These are phyloP conservation scores for Beauveria pseudobassiana DNA, from an alignment of 2,329 filamentous ascomycete genomes.

Conservation along the genomic window DNA sequence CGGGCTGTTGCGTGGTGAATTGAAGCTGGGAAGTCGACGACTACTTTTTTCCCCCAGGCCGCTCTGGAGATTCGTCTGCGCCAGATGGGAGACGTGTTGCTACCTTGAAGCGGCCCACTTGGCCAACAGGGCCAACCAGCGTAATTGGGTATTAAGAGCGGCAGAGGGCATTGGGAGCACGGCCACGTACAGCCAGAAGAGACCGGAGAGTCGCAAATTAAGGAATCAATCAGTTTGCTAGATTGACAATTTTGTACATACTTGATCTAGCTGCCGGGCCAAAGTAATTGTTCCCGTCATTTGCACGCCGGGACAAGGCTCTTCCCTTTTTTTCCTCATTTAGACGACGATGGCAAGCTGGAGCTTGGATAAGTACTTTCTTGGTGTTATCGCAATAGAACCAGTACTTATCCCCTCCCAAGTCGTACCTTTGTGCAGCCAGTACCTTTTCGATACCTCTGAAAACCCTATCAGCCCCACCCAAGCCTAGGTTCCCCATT, in stretches of 20 bases:
- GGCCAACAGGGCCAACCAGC: slow-evolving; percentile 4
- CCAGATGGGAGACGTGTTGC: slow-evolving; percentile 13
- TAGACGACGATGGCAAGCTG: not conserved
- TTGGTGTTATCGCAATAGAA: not conserved
- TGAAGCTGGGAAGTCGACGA: slow-evolving; percentile 8
- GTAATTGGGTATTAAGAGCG: not conserved
- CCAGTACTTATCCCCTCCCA: not conserved
- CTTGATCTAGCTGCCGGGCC: not conserved
- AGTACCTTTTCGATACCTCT: slow-evolving; percentile 2
- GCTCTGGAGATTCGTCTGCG: slow-evolving; percentile 10
- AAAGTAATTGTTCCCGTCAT: not conserved
- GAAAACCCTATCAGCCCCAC: not conserved
- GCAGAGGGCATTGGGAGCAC: not conserved
- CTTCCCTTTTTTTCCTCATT: not conserved
- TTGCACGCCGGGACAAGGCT: not conserved
- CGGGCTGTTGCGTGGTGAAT: slow-evolving; percentile 2
- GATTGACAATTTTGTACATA: not conserved
- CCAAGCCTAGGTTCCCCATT: not conserved
- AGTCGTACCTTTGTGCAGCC: not conserved
- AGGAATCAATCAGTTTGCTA: not conserved
- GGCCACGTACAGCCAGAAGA: not conserved
- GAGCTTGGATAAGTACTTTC: not conserved
- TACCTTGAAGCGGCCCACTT: slow-evolving; percentile 9
- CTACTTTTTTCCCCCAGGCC: slow-evolving; percentile 9
- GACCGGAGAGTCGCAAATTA: not conserved